These are phyloP conservation scores for Triticum aestivum DNA, from an alignment of 176 grass and related monocot genomes.

Conservation along the genomic window DNA sequence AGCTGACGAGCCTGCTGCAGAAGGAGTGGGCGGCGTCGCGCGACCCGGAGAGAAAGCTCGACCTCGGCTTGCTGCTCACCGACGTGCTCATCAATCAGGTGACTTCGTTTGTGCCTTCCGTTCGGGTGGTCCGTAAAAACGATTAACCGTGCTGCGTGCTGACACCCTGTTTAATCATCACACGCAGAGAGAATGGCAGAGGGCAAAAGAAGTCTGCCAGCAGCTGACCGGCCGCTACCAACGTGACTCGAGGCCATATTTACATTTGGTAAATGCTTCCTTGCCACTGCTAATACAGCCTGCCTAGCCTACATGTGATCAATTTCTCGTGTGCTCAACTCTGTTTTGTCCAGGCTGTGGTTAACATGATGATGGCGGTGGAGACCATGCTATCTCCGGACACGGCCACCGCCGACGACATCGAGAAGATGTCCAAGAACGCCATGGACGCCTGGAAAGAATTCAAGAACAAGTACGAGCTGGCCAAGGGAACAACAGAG, in stretches of 20 bases:
- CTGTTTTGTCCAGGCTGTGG: constrained; percentile 42
- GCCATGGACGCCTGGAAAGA: constrained; percentile 46
- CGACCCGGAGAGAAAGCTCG: constrained; percentile 21
- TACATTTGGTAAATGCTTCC: constrained; percentile 43
- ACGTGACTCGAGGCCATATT: constrained; percentile 50
- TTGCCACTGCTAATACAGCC: background rate
- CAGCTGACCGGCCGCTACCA: constrained; percentile 25
- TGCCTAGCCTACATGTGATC: background rate
- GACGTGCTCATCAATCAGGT: constrained; percentile 67
- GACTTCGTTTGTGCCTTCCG: background rate
- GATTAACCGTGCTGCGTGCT: too few relatives aligned
- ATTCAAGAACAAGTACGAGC: constrained; percentile 39
- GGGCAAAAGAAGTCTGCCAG: constrained; percentile 49
- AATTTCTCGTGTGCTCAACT: background rate
- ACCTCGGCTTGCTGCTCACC: constrained; percentile 46
- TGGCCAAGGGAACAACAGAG: constrained; percentile 10
- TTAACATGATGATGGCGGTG: constrained; percentile 68
- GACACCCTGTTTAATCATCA: background rate
- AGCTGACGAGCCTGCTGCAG: constrained; percentile 43
- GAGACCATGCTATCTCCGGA: constrained; percentile 44
- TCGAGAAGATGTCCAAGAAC: constrained; percentile 35
- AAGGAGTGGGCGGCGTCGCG: constrained; percentile 27
- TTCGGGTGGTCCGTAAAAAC: background rate
- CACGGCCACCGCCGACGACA: constrained; percentile 31
- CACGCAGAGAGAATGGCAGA: constrained; percentile 54